phyloP scores from a whole-genome alignment of 371 early-diverging fungal genomes.

The Syncephalis fuscata region DNA sequence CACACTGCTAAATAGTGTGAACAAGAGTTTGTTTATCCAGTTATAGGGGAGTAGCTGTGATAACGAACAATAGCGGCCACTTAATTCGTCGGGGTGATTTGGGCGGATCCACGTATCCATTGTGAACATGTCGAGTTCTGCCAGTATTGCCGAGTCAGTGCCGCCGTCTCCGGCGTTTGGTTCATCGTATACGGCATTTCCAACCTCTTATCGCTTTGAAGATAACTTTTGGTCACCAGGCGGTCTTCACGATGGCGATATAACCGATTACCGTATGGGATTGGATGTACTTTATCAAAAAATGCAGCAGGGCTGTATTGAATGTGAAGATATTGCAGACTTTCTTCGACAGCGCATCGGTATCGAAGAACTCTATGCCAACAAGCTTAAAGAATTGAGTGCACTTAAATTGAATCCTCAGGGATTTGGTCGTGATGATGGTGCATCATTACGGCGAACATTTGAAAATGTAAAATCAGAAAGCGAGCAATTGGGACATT shows the following conservation, averaged over 20 bases:
- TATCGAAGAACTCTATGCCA: conserved; percentile 38
- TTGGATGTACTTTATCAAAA: conserved; percentile 44
- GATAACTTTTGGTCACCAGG: background rate
- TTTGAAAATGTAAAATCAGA: conserved; percentile 41
- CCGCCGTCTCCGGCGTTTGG: too few species aligned
- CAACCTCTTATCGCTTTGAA: background rate
- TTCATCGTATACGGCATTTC: too few species aligned
- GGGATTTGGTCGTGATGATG: conserved; percentile 58
- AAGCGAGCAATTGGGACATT: conserved; percentile 29
- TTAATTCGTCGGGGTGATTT: too few species aligned
- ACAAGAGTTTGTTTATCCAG: too few species aligned
- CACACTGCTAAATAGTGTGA: too few species aligned
- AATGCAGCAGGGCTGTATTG: conserved; percentile 43
- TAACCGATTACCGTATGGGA: conserved; percentile 14
- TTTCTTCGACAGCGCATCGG: conserved; percentile 44
- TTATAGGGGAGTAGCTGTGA: too few species aligned
- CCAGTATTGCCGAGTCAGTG: too few species aligned
- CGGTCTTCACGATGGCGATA: background rate
- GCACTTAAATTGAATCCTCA: conserved; percentile 8
- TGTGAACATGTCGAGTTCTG: too few species aligned
- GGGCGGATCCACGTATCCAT: too few species aligned
- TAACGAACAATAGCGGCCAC: too few species aligned
- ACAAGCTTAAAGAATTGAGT: conserved; percentile 4
- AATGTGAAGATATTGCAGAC: conserved; percentile 49
- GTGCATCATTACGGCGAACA: conserved; percentile 44